These are phyloP conservation scores for Kokia cookei DNA, from an alignment of 441 rosid species.

Conservation along the genomic window DNA sequence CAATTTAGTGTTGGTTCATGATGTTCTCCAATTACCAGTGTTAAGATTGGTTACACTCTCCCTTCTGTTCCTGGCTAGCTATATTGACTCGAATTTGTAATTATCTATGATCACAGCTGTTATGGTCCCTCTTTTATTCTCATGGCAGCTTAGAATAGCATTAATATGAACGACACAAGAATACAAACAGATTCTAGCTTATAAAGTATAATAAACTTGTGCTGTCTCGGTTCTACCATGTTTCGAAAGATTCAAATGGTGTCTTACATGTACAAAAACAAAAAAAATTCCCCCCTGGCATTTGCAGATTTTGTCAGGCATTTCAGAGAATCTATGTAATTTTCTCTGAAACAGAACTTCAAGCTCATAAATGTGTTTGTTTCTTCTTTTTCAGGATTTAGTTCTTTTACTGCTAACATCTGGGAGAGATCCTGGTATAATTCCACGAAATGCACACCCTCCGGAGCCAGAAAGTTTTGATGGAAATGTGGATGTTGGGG, in stretches of 20 bases:
- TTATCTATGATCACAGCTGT: not conserved
- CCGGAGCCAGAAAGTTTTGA: conserved; percentile 63
- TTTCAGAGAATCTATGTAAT: too few relatives aligned
- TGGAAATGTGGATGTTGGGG: conserved; percentile 41
- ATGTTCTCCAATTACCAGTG: not conserved
- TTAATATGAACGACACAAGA: not conserved
- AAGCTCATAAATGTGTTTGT: not conserved
- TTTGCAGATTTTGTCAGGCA: too few relatives aligned
- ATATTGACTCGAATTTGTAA: not conserved
- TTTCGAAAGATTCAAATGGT: not conserved
- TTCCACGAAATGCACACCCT: conserved; percentile 70
- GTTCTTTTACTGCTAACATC: conserved; percentile 64
- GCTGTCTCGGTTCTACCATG: too few relatives aligned
- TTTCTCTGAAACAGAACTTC: too few relatives aligned
- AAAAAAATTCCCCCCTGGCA: not conserved
- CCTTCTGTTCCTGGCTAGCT: not conserved
- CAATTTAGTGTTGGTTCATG: not conserved
- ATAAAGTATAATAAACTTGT: too few relatives aligned
- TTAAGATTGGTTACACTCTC: not conserved
- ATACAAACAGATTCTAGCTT: too few relatives aligned
- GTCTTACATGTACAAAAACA: not conserved
- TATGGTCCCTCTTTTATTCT: not conserved
- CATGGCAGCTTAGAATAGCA: not conserved
- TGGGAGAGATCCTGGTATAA: conserved; percentile 73
- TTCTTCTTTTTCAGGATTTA: conserved; percentile 39